Percentiles rank a stretch among this genome's conserved stretches.
Evolutionary conservation across 1,284 basidiomycete species (phyloP).

Genomic region (Psilocybe mexicana): DNA sequence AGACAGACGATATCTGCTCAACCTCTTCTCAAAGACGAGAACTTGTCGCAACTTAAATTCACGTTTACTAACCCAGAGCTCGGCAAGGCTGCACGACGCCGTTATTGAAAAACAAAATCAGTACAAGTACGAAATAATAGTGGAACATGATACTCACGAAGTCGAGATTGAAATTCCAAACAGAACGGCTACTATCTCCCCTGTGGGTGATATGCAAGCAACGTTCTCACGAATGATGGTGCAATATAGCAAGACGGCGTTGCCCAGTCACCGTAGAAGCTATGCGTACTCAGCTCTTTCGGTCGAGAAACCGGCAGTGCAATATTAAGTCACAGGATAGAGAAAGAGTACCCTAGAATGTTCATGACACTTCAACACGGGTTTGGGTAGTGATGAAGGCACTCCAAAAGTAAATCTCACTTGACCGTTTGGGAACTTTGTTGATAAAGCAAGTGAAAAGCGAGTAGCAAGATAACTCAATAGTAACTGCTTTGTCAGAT

Average conservation of each 20-base stretch:
- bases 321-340: constrained; percentile 55
- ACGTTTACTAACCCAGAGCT: constrained; percentile 77
- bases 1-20: constrained; percentile 54
- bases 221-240: constrained; percentile 61
- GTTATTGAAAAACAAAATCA: constrained; percentile 37
- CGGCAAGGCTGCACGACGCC: constrained; percentile 67
- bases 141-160: constrained; percentile 52
- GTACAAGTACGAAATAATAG: neutral
- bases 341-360: constrained; percentile 56
- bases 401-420: constrained; percentile 83
- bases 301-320: constrained; percentile 50
- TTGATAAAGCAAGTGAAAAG: too few relatives aligned
- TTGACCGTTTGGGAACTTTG: constrained; percentile 71
- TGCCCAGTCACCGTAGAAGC: constrained; percentile 44
- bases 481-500: constrained; percentile 46
- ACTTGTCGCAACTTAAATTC: constrained; percentile 66
- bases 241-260: constrained; percentile 55
- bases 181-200: constrained; percentile 64
- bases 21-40: neutral
- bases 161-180: constrained; percentile 69
- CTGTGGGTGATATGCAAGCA: constrained; percentile 65
- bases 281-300: constrained; percentile 57
- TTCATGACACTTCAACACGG: constrained; percentile 67
- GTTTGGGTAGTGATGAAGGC: constrained; percentile 66
- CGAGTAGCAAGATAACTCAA: constrained; percentile 45